Conservation (phyloP, 2,329 filamentous ascomycete genomes). For the Fusarium redolens region DNA sequence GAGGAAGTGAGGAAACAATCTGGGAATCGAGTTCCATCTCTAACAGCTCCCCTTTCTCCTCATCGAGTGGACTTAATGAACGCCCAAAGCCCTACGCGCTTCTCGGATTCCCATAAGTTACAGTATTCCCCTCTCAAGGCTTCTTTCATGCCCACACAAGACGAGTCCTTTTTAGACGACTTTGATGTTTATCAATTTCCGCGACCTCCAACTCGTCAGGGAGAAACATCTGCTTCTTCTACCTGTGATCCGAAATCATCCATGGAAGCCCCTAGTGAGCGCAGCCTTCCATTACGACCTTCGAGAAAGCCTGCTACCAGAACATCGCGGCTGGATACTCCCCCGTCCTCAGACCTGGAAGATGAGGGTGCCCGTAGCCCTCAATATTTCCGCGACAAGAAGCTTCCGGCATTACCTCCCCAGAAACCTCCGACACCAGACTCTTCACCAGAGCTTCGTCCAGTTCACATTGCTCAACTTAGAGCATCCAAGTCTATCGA, state of each 20-base stretch:
- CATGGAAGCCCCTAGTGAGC: constrained; percentile 40
- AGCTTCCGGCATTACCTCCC: constrained; percentile 43
- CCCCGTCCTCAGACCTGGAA: constrained; percentile 50
- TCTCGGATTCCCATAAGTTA: constrained; percentile 23
- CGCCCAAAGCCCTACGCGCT: constrained; percentile 19
- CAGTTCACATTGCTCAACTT: constrained; percentile 44
- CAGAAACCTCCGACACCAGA: constrained; percentile 48
- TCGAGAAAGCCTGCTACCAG: constrained; percentile 37
- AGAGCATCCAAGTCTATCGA: constrained; percentile 46
- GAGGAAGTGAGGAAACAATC: constrained; percentile 56
- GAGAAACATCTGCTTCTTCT: constrained; percentile 40
- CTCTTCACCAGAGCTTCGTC: constrained; percentile 51
- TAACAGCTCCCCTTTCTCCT: constrained; percentile 37
- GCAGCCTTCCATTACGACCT: constrained; percentile 43
- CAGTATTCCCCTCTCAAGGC: constrained; percentile 40
- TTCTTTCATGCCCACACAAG: constrained; percentile 42
- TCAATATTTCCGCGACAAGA: constrained; percentile 42
- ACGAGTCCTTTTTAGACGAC: constrained; percentile 43
- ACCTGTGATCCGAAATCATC: constrained; percentile 36
- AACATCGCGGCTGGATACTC: constrained; percentile 47
- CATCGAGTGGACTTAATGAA: constrained; percentile 26
- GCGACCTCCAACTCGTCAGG: constrained; percentile 47
- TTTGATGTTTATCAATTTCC: constrained; percentile 55
- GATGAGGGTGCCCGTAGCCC: constrained; percentile 40
- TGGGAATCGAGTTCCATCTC: constrained; percentile 45